Evolutionary conservation across 2,329 filamentous ascomycete species (phyloP), one percentile per base, ranked within the genome.

Genomic region (Mycogone perniciosa): DNA sequence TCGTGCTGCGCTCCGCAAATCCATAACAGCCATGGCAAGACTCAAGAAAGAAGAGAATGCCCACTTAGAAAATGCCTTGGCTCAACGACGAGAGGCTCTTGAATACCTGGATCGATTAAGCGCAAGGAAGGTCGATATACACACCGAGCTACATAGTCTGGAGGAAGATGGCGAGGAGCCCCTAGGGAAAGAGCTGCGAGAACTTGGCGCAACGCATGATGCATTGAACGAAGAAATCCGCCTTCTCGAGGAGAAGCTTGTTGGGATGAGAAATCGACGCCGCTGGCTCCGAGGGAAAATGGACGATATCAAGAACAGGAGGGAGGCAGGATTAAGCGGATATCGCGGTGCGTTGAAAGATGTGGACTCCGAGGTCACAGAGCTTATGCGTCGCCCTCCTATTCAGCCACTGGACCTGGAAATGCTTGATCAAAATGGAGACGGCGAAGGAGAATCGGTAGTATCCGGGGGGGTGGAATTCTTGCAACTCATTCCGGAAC

Each of bases 271-370:
- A 58, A 76, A 74, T 43, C 73, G 79, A 30, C 80, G 82, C 57
- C 71, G 76, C n/a, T 77, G 75, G 62, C 66, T 90, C 0, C 68
- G 78, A 54, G 75, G 75, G 3, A 76, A 80, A 59, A 80, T 88
- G 42, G 74, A 79, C 6, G 81, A 85, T 50, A 75, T 82, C 1
- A 76, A 77, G 55, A 89, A 84, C 57, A 76, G 76, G 48, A 73
- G 84, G 35, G 86, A 89, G 62, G 83, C 86, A 2, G 82, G 81
- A n/a, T 64, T 89, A 10, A 87, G 84, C 50, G 84, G 85, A 0
- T 90, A 89, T 63, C 80, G 76, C 20, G 79, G 83, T 1, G 84
- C 85, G 4, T 67, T 89, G 34, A 78, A 73, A 50, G 79, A 88
- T 48, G 76, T 88, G 5, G 84, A 90, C 54, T 71, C 70, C 10